These are phyloP conservation scores for Phialocephala subalpina DNA, from an alignment of 2,329 filamentous ascomycete species.

Conservation along the genomic window DNA sequence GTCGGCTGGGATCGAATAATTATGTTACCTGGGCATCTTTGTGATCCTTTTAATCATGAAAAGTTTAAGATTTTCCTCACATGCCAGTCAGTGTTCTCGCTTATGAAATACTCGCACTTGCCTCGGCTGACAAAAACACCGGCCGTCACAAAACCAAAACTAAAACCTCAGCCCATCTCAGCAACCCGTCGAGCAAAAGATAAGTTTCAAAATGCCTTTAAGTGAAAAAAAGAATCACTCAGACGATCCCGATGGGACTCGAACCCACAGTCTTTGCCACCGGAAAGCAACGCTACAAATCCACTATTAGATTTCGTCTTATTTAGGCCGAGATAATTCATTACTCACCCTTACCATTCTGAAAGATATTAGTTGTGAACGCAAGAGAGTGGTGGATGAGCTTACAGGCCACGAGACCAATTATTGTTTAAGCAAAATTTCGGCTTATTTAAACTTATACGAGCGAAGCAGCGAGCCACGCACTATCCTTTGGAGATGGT, in stretches of 20 bases:
- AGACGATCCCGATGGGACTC: background rate
- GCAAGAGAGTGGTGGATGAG: no score
- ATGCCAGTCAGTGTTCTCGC: no score
- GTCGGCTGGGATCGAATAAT: no score
- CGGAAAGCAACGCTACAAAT: no score
- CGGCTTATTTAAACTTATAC: background rate
- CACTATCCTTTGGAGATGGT: no score
- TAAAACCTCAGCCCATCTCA: background rate
- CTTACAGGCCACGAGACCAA: background rate
- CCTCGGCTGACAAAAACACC: background rate
- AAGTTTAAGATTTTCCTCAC: no score
- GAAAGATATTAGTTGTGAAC: no score
- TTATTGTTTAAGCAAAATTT: background rate
- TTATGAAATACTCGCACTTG: no score
- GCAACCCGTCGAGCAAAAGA: background rate
- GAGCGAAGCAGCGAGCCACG: no score
- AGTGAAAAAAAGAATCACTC: background rate
- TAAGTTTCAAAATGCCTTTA: background rate
- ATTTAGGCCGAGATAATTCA: background rate
- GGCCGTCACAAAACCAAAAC: background rate
- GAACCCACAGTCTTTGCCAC: constrained; percentile 2
- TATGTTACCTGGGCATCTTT: no score
- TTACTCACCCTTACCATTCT: background rate
- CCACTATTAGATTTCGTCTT: no score
- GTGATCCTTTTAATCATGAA: no score